Evolutionary conservation across 2,329 filamentous ascomycete genomes (phyloP).

Genomic region (Xylariaceae sp.): DNA sequence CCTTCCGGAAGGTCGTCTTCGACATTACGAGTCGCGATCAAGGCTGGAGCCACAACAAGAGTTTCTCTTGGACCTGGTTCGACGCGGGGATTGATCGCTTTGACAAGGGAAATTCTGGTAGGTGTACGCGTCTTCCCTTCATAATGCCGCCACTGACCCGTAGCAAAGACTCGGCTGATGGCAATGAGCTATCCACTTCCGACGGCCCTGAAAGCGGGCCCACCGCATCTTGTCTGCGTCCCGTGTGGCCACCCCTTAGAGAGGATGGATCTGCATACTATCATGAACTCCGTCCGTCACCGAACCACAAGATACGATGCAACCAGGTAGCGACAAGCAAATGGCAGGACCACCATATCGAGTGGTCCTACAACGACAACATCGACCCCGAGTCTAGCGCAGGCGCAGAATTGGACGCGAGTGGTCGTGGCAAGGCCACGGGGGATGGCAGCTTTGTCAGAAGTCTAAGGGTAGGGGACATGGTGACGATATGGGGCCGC

Average conservation of each 20-base stretch:
- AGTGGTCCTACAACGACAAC: slow-evolving; percentile 50
- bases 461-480: slow-evolving; percentile 52
- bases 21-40: slow-evolving; percentile 54
- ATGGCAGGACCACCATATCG: slow-evolving; percentile 41
- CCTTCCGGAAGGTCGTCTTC: slow-evolving; percentile 58
- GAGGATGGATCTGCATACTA: slow-evolving; percentile 30
- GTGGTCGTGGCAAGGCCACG: slow-evolving; percentile 48
- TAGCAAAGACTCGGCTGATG: slow-evolving; percentile 9
- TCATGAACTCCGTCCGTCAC: slow-evolving; percentile 34
- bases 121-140: not conserved
- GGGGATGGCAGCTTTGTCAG: slow-evolving; percentile 53
- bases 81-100: slow-evolving; percentile 56
- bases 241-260: slow-evolving; percentile 27
- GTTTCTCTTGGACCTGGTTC: slow-evolving; percentile 52
- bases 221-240: slow-evolving; percentile 28
- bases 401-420: slow-evolving; percentile 34
- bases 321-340: slow-evolving; percentile 38
- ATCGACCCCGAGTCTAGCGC: slow-evolving; percentile 40
- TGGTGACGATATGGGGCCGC: slow-evolving; percentile 57
- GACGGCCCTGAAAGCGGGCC: slow-evolving; percentile 14
- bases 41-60: slow-evolving; percentile 41
- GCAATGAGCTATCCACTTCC: not conserved
- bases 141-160: slow-evolving; percentile 10
- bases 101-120: slow-evolving; percentile 34
- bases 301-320: slow-evolving; percentile 43